Conservation (phyloP, 306 rosid species). For the Quercus berberidifolia region DNA sequence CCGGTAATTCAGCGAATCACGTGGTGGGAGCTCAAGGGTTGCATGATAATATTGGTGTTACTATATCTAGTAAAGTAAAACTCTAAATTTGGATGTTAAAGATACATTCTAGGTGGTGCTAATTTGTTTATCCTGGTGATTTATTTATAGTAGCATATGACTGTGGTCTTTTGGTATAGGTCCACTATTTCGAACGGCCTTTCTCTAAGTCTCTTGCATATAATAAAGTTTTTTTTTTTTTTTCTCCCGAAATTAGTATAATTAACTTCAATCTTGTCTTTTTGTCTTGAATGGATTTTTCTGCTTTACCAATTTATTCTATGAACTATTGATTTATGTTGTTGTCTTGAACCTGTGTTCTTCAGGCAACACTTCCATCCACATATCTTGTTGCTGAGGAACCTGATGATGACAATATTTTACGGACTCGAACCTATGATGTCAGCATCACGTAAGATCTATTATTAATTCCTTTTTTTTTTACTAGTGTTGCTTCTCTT, state of each 20-base stretch:
- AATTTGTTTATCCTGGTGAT: background rate
- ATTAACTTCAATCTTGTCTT: background rate
- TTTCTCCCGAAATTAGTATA: background rate
- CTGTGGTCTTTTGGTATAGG: background rate
- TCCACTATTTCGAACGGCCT: background rate
- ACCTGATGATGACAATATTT: constrained; percentile 89
- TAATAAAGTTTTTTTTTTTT: background rate
- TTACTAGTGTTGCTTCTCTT: background rate
- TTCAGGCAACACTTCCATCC: constrained; percentile 59
- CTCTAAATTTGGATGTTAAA: background rate
- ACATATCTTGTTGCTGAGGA: constrained; percentile 79
- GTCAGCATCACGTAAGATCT: constrained; percentile 86
- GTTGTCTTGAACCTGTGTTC: constrained; percentile 16
- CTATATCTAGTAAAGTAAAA: background rate
- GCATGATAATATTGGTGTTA: background rate
- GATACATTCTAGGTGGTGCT: background rate
- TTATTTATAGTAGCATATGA: background rate
- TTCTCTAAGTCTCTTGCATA: background rate
- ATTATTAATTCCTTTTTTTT: background rate
- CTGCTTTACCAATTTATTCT: background rate
- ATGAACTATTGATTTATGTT: background rate
- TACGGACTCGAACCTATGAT: constrained; percentile 88
- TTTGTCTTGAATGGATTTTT: background rate
- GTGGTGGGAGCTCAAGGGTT: background rate
- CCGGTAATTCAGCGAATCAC: background rate